Conservation (phyloP, 163 green algal genomes). For the Volvox carteri region DNA sequence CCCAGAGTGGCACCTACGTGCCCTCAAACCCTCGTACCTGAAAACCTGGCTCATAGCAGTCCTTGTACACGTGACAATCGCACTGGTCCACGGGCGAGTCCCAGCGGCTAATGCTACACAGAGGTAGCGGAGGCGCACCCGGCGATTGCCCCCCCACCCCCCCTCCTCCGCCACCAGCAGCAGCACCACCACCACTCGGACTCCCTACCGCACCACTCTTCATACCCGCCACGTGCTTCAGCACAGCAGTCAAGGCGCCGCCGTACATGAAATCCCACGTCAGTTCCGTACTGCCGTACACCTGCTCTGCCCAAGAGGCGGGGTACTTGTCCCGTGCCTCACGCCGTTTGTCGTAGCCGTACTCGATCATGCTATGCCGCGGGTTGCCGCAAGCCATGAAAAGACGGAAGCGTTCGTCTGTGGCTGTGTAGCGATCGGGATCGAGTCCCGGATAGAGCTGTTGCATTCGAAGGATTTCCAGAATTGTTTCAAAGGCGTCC, state of each 20-base stretch:
- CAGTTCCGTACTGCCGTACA: neutral
- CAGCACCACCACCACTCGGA: neutral
- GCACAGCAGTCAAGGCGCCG: neutral
- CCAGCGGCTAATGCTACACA: slow-evolving; percentile 32
- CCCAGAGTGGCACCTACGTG: neutral
- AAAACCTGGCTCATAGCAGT: neutral
- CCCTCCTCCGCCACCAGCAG: neutral
- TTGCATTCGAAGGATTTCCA: slow-evolving; percentile 55
- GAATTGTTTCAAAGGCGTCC: slow-evolving; percentile 44
- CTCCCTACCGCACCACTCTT: neutral
- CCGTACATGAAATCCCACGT: neutral
- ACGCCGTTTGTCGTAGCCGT: neutral
- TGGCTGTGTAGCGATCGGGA: neutral
- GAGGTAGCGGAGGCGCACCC: no score
- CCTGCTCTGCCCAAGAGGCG: neutral
- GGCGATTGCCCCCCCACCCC: neutral
- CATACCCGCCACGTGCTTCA: neutral
- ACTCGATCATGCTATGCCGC: neutral
- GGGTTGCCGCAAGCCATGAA: slow-evolving; percentile 23
- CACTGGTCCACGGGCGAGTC: neutral
- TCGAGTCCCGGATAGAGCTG: slow-evolving; percentile 25
- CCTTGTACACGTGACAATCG: neutral
- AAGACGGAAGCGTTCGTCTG: slow-evolving; percentile 16
- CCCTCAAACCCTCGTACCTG: neutral
- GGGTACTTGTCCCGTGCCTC: neutral